A percentile compares a stretch with the other conserved stretches of the same genome.
These are phyloP conservation scores for Komagataella ulmi DNA, from an alignment of 805 yeast species.

Conservation along the genomic window DNA sequence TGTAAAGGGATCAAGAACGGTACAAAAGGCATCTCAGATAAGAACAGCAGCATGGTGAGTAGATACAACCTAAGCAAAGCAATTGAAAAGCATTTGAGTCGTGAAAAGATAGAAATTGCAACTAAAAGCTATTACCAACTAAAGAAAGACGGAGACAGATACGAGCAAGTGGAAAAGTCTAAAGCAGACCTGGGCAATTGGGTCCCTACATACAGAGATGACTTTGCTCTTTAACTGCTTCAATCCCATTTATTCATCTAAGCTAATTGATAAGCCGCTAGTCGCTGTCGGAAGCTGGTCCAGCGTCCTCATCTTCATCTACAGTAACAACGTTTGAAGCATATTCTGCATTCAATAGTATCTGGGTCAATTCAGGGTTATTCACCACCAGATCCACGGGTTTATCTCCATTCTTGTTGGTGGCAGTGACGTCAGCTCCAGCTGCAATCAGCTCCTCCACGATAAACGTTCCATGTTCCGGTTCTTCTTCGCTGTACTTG, in stretches of 20 bases:
- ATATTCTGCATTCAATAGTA: slow-evolving; percentile 74
- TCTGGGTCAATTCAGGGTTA: slow-evolving; percentile 40
- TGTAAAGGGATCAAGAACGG: slow-evolving; percentile 56
- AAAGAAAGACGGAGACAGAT: slow-evolving; percentile 14
- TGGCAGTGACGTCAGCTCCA: slow-evolving; percentile 68
- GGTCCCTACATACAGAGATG: slow-evolving; percentile 30
- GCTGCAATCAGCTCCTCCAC: slow-evolving; percentile 79
- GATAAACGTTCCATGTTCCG: slow-evolving; percentile 71
- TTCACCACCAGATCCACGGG: slow-evolving; percentile 63
- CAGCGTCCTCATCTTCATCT: slow-evolving; percentile 24
- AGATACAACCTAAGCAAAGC: not conserved
- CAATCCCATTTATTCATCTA: not conserved
- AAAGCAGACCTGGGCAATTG: slow-evolving; percentile 27
- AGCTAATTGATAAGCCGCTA: not conserved
- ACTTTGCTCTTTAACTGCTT: slow-evolving; percentile 13
- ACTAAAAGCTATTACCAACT: not conserved
- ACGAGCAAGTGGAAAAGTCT: slow-evolving; percentile 13
- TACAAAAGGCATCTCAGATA: not conserved
- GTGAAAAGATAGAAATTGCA: not conserved
- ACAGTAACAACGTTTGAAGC: slow-evolving; percentile 29
- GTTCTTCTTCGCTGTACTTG: slow-evolving; percentile 61
- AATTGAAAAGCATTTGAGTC: not conserved
- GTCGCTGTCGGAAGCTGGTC: slow-evolving; percentile 7
- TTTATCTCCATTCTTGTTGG: slow-evolving; percentile 49
- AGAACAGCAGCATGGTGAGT: not conserved